phyloP scores from a whole-genome alignment of 1,139 yeast species.

The Lodderomyces theae region DNA sequence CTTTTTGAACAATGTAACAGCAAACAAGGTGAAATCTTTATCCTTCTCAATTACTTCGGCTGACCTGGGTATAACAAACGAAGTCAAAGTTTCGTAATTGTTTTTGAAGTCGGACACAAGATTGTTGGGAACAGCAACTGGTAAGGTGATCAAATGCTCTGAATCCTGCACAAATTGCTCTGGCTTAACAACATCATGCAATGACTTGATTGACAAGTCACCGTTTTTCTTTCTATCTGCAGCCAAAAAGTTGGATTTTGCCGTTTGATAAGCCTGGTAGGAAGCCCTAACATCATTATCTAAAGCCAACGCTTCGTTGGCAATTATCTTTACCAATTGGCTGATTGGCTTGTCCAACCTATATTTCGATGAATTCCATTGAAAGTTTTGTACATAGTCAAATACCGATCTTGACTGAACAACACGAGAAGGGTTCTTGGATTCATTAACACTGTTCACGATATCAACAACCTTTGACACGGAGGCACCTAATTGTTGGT shows the following conservation, averaged over 20 bases:
- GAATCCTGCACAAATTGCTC: conserved; percentile 82
- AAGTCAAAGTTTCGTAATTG: conserved; percentile 71
- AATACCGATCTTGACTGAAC: conserved; percentile 50
- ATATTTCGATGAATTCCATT: conserved; percentile 86
- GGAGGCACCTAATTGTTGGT: conserved; percentile 66
- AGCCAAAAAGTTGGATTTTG: conserved; percentile 78
- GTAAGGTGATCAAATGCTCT: conserved; percentile 78
- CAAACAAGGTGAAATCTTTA: conserved; percentile 67
- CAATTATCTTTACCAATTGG: conserved; percentile 66
- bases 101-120: conserved; percentile 58
- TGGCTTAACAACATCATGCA: conserved; percentile 84
- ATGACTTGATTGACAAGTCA: conserved; percentile 83
- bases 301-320: conserved; percentile 75
- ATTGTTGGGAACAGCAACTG: conserved; percentile 81
- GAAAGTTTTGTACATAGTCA: conserved; percentile 68
- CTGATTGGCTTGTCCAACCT: conserved; percentile 80
- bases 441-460: conserved; percentile 50
- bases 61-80: conserved; percentile 89
- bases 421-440: conserved; percentile 20
- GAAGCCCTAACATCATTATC: conserved; percentile 79
- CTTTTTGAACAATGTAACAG: conserved; percentile 84
- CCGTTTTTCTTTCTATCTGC: conserved; percentile 94
- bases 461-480: conserved; percentile 77
- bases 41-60: conserved; percentile 72
- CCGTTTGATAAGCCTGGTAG: conserved; percentile 69